Conservation (phyloP, 164 flowering plant species). For the Magnolia officinalis region DNA sequence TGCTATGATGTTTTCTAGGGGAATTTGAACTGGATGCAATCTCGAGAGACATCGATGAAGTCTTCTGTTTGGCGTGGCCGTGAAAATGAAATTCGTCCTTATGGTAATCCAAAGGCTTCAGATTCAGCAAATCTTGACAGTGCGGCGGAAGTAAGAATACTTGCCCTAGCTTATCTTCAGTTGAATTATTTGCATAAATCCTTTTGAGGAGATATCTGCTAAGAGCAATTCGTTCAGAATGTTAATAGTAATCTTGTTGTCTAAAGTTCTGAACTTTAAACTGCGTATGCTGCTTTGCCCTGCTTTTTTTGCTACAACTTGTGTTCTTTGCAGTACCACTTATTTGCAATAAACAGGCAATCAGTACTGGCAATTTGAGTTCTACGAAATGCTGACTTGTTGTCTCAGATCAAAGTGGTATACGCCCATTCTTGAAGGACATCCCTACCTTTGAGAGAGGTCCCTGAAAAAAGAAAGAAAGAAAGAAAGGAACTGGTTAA, state of each 20-base stretch:
- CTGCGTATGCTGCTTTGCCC: background rate
- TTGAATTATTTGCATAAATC: background rate
- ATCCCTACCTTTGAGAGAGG: too few relatives aligned
- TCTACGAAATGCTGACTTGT: too few relatives aligned
- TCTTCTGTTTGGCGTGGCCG: constrained; percentile 98
- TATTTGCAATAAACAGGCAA: too few relatives aligned
- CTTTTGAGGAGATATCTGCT: background rate
- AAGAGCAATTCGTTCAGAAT: background rate
- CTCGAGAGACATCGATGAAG: constrained; percentile 80
- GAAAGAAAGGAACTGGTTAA: too few relatives aligned
- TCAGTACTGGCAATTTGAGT: too few relatives aligned
- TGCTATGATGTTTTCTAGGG: constrained; percentile 49
- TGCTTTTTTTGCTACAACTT: background rate
- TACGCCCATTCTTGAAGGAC: too few relatives aligned
- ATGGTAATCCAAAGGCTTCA: constrained; percentile 89
- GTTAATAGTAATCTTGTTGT: background rate
- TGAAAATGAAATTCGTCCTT: constrained; percentile 96
- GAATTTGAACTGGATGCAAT: constrained; percentile 99
- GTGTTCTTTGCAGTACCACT: background rate
- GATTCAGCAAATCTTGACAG: constrained; percentile 99
- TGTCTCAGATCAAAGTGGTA: too few relatives aligned
- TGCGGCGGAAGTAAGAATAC: constrained; percentile 76
- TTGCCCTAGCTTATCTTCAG: constrained; percentile 6
- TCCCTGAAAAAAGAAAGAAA: too few relatives aligned
- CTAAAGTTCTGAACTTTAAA: background rate